Base-by-base conservation (phyloP, 331 rosid species). In the Pyracantha coccinea region DNA sequence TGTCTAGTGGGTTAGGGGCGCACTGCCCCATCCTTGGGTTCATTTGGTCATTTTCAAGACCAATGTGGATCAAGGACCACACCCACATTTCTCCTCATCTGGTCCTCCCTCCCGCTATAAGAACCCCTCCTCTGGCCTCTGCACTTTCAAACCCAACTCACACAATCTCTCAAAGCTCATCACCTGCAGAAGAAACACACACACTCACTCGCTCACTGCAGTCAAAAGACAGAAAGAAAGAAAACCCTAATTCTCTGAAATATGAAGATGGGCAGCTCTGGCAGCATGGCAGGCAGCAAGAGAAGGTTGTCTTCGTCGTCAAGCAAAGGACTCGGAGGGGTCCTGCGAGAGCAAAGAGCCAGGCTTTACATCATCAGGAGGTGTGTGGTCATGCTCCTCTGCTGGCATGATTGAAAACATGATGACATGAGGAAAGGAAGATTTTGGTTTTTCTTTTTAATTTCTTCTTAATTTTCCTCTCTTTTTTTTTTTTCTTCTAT, bases 371-470 rank as follows among this genome's bases (percentile, higher is more conserved):
- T 94, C 8, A 94, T 94, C 17, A 90, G 97, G 81, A 90, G 98
- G 77, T 94, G 98, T 79, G 98, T 94, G 58, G 90, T 94, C 68
- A 91, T 94, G 98, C 98, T 94, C 47, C 97, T 94, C 54, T 94
- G 98, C 58, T 94, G 98, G 98, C 97, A 93, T 84, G 98, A 93
- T 20, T 93, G 24, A 21, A 23, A n/a, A 4, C 8, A 38, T 3
- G 14, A 19, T 65, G 2, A 50, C 76, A 72, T 28, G 71, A 27
- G 4, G 44, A 1, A 15, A 50, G 27, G 65, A 38, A n/a, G 50
- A 75, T 58, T 25, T 16, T 71, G 55, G 58, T 20, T 41, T 38
- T 38, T 10, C 45, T 38, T 38, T 38, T 38, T 38, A 38, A 2
- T 53, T 32, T n/a, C 9, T 33, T 64, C 44, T 7, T 13, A 8